Conservation (phyloP, 2,329 filamentous ascomycete genomes). For the Aureobasidium sp. region DNA sequence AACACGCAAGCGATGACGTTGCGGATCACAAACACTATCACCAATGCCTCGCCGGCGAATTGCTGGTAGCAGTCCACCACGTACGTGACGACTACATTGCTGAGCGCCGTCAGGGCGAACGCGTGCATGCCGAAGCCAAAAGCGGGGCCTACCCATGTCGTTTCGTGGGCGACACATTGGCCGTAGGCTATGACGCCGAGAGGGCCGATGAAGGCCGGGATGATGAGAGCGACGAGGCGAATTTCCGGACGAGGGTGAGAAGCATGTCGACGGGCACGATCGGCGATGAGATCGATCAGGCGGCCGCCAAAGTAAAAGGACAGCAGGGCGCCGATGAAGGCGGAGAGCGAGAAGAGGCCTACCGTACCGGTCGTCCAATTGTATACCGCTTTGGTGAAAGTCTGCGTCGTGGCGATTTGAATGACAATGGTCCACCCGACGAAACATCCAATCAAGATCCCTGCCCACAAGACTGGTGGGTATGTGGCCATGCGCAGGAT, state of each 20-base stretch:
- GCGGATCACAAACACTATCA: conserved; percentile 27
- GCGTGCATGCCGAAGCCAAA: conserved; percentile 28
- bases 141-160: conserved; percentile 22
- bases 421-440: conserved; percentile 26
- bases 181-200: conserved; percentile 30
- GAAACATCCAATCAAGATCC: conserved; percentile 22
- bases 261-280: conserved; percentile 22
- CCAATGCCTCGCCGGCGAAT: conserved; percentile 26
- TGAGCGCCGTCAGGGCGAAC: conserved; percentile 27
- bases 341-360: conserved; percentile 23
- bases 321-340: conserved; percentile 22
- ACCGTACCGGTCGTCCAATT: conserved; percentile 21
- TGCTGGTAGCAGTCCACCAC: conserved; percentile 26
- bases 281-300: conserved; percentile 27
- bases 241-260: conserved; percentile 26
- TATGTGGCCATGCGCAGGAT: conserved; percentile 23
- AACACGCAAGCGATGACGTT: conserved; percentile 26
- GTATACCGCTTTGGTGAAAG: conserved; percentile 21
- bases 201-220: conserved; percentile 26
- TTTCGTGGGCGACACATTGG: conserved; percentile 22
- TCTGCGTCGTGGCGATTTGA: conserved; percentile 23
- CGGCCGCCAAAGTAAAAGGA: conserved; percentile 25
- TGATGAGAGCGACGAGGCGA: conserved; percentile 24
- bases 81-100: conserved; percentile 27
- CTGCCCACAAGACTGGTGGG: conserved; percentile 23